Evolutionary conservation across 164 flowering plant genomes (phyloP).

Genomic region (Vitis vinifera): DNA sequence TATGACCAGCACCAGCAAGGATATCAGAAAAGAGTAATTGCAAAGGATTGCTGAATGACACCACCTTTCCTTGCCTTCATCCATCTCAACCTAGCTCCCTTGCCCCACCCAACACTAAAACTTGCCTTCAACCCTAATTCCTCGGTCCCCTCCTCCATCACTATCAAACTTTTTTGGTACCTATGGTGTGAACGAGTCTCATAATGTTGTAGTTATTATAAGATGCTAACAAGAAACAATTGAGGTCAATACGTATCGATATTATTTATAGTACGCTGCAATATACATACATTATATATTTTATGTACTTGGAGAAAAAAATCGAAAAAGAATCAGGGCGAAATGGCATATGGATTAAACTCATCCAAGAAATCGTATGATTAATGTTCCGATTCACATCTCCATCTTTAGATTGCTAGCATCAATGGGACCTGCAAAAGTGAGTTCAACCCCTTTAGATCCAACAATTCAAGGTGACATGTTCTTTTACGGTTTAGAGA

Average conservation of each 20-base stretch:
- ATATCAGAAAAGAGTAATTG: too few relatives aligned
- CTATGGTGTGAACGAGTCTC: not conserved
- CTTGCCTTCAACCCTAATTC: constrained; percentile 2
- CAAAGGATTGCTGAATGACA: too few relatives aligned
- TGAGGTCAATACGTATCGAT: constrained; percentile 16
- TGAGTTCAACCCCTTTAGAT: not conserved
- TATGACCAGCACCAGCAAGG: too few relatives aligned
- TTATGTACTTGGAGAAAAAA: constrained; percentile 18
- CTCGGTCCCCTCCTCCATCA: constrained; percentile 10
- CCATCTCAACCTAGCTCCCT: not conserved
- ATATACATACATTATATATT: constrained; percentile 40
- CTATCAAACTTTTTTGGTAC: constrained; percentile 1
- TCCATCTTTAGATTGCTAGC: constrained; percentile 57
- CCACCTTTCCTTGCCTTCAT: constrained; percentile 2
- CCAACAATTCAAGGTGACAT: not conserved
- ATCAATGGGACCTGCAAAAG: constrained; percentile 53
- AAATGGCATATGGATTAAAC: constrained; percentile 14
- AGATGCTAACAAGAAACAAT: constrained; percentile 4
- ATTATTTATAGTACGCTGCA: constrained; percentile 29
- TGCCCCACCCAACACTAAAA: not conserved
- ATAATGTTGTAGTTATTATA: not conserved
- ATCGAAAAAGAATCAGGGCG: constrained; percentile 23
- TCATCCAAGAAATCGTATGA: constrained; percentile 18
- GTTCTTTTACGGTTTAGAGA: not conserved
- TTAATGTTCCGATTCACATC: constrained; percentile 32